Evolutionary conservation across 1,139 yeast species (phyloP), one percentile per base, ranked within the genome.

Genomic region (Diutina neorugosa): DNA sequence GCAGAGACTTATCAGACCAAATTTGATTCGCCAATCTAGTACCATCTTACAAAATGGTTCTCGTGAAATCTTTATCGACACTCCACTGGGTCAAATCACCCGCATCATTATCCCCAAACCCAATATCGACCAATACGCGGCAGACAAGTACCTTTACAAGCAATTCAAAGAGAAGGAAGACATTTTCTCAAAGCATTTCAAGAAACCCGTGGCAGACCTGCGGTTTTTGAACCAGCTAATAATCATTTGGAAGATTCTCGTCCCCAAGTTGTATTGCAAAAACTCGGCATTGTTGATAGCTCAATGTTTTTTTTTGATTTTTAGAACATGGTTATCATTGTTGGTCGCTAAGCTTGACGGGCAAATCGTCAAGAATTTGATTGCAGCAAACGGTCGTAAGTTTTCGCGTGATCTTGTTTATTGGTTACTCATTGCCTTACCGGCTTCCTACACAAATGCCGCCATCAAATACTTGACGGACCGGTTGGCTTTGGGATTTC

Each of bases 381-480:
- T 91, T 61, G 86, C 91, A 40, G 91, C 90, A 16, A 82, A 86
- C 60, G 90, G 93, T 7, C 78, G 73, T 59, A 84, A 84, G 56
- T 90, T 91, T 61, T 65, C 83, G 48, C 74, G 88, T 58, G 96
- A 91, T 63, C 73, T 91, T 65, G 77, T 81, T 12, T 86, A 86
- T 66, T 91, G 97, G 97, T 77, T 91, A 56, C 70, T 87, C 57
- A 82, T 91, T 64, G 97, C 97, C 0, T 82, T 90, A 59, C 98
- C 97, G 1, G 96, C 97, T 0, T 84, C 95, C 2, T 91, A 89
- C 65, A 87, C 96, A 21, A 91, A 91, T 67, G 86, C 96, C 52
- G 91, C 94, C 56, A 91, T 91, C 63, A 87, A 86, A 63, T 88
- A 81, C 63, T 70, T 91, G 61, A 89, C 91, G 55, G 79, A 84